Conservation (phyloP, 768 basidiomycete genomes). For the Termitomyces bulborhizus region DNA sequence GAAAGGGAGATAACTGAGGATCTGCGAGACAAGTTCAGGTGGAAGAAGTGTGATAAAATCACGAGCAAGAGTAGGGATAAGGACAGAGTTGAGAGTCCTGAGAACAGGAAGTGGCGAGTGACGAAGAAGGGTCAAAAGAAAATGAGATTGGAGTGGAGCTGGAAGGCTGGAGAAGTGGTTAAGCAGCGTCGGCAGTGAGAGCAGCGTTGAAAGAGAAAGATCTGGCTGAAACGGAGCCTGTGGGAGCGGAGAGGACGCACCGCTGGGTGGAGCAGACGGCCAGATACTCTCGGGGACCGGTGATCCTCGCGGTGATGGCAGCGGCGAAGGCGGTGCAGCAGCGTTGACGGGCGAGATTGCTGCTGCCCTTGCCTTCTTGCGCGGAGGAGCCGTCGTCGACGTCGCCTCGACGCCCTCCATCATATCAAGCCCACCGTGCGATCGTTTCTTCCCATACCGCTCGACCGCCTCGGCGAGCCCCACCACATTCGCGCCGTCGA, state of each 20-base stretch:
- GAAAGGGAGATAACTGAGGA: slow-evolving; percentile 81
- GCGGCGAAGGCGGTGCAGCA: slow-evolving; percentile 77
- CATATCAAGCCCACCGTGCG: slow-evolving; percentile 51
- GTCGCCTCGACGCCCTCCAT: slow-evolving; percentile 45
- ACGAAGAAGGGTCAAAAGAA: slow-evolving; percentile 86
- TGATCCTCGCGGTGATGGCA: slow-evolving; percentile 83
- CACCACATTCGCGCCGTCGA: slow-evolving; percentile 45
- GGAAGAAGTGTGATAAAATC: slow-evolving; percentile 93
- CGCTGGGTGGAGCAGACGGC: slow-evolving; percentile 80
- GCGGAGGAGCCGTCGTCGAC: slow-evolving; percentile 49
- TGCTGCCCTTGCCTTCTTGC: slow-evolving; percentile 72
- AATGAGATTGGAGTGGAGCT: slow-evolving; percentile 82
- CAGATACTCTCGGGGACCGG: slow-evolving; percentile 71
- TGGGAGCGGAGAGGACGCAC: slow-evolving; percentile 62
- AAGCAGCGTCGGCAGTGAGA: slow-evolving; percentile 81
- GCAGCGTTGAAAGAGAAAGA: slow-evolving; percentile 72
- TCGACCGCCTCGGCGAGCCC: slow-evolving; percentile 78
- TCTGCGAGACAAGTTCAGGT: slow-evolving; percentile 84
- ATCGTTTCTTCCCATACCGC: slow-evolving; percentile 81
- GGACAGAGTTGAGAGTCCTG: slow-evolving; percentile 81
- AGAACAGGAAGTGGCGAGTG: slow-evolving; percentile 90
- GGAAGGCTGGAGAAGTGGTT: slow-evolving; percentile 78
- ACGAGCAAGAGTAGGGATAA: slow-evolving; percentile 86
- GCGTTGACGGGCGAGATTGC: slow-evolving; percentile 59
- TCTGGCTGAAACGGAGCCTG: slow-evolving; percentile 78